phyloP scores from a whole-genome alignment of 495 filamentous ascomycete genomes.

The Poronia punctata region DNA sequence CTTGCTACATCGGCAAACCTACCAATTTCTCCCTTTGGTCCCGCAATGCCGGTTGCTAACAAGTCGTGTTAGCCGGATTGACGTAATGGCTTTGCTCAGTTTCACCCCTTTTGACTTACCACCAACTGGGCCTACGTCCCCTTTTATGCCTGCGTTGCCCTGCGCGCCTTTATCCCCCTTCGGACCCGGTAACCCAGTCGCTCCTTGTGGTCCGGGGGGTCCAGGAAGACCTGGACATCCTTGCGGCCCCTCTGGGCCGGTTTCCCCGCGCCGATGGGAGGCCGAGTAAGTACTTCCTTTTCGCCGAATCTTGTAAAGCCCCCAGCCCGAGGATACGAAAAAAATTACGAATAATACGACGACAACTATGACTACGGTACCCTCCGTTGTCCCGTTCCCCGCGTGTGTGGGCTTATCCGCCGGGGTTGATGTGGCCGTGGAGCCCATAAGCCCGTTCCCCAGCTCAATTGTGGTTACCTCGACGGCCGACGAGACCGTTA shows the following conservation, averaged over 20 bases:
- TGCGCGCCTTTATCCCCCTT: not conserved
- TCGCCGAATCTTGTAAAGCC: not conserved
- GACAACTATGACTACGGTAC: constrained; percentile 3
- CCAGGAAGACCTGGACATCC: not conserved
- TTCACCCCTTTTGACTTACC: not conserved
- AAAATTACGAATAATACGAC: constrained; percentile 4
- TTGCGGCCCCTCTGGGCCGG: not conserved
- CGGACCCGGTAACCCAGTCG: not conserved
- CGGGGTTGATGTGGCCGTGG: not conserved
- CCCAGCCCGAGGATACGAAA: not conserved
- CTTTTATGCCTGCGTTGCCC: not conserved
- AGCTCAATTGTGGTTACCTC: constrained; percentile 6
- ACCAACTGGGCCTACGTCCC: not conserved
- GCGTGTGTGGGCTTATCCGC: not conserved
- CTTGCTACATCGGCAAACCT: not conserved
- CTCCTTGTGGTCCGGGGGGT: not conserved
- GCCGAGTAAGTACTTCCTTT: not conserved
- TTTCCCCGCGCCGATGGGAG: not conserved
- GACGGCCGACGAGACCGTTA: not conserved
- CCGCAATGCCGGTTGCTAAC: not conserved
- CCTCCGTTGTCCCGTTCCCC: not conserved
- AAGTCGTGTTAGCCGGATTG: not conserved
- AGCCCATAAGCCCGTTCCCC: constrained; percentile 3
- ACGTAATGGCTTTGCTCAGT: too few relatives aligned
- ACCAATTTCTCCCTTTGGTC: constrained; percentile 3